Base-by-base conservation (phyloP, 441 rosid genomes). In the Erodium texanum region DNA sequence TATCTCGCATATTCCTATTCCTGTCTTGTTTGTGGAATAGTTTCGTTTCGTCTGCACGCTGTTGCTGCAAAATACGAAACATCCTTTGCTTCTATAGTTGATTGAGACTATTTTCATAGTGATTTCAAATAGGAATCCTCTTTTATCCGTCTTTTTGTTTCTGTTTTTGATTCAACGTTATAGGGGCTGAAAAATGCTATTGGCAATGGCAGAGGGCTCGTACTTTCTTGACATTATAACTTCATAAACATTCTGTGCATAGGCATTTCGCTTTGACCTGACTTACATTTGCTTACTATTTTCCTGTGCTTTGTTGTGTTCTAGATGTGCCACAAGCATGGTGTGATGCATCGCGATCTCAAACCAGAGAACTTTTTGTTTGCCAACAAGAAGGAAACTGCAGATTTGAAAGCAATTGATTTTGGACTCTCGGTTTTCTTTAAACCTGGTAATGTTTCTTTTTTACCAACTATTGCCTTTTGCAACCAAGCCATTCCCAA, bases 401-500 rank as follows among this genome's bases (percentile, higher is more conserved):
- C 45, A 38, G 45, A 38, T 38, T 38, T 38, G 45, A 38, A 38
- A 12, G 45, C 45, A 38, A 38, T 38, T 38, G 45, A 38, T 38
- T 38, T 38, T 38, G 45, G 45, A 10, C 45, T 38, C 7, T 38
- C 45, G 7, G 45, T 38, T 38, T 38, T 38, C 45, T 38, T 38
- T 71, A 80, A 83, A 70, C 90, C 90, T 66, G 87, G 93, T 88
- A 88, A 70, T 71, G 71, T 62, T 64, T 29, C 34, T 65, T 27
- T n/a, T 7, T 38, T 52, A 65, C 12, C 64, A 62, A 24, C 14
- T 38, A 41, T 43, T 50, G 34, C 68, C n/a, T 52, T 50, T 18
- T 16, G 18, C 14, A 54, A 54, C 20, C 61, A 18, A 54, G 2
- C 7, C 23, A 54, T 19, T 54, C 9, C 19, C 61, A 19, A 16